Percentiles rank a stretch among this genome's conserved stretches.
These are phyloP conservation scores for Neurospora sp. DNA, from an alignment of 495 filamentous ascomycete species.

Conservation along the genomic window DNA sequence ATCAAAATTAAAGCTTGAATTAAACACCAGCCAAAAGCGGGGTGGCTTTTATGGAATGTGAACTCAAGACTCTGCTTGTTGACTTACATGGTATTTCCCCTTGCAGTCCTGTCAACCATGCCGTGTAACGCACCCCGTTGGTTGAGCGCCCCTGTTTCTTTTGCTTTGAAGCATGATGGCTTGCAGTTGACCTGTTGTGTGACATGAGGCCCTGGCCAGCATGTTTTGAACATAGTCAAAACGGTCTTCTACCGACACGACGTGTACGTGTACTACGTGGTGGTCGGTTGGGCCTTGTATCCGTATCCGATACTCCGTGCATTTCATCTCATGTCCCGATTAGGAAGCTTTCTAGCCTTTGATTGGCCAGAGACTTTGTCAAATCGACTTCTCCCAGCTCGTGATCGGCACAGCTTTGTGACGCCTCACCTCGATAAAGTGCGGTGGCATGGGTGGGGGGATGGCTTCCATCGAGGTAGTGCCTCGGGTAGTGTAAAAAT, in stretches of 20 bases:
- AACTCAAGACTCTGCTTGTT: background rate
- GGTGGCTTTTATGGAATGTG: background rate
- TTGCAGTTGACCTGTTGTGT: background rate
- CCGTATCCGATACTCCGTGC: background rate
- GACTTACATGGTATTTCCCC: background rate
- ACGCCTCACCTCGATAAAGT: background rate
- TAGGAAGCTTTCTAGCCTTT: slow-evolving; percentile 6
- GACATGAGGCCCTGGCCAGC: background rate
- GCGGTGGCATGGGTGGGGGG: background rate
- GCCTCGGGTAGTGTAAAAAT: background rate
- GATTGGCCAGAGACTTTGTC: slow-evolving; percentile 11
- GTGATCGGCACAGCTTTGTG: background rate
- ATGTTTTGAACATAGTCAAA: background rate
- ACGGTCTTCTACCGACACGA: background rate
- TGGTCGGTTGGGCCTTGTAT: background rate
- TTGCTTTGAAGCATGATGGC: background rate
- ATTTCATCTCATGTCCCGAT: slow-evolving; percentile 8
- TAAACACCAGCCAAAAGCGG: background rate
- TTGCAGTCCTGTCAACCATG: background rate
- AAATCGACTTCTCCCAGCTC: background rate
- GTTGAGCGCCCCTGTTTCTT: background rate
- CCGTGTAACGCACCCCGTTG: background rate
- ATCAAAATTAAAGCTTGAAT: background rate
- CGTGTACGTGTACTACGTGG: background rate
- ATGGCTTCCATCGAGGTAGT: background rate